phyloP scores from a whole-genome alignment of 2,329 filamentous ascomycete species.

The Fusarium udum region DNA sequence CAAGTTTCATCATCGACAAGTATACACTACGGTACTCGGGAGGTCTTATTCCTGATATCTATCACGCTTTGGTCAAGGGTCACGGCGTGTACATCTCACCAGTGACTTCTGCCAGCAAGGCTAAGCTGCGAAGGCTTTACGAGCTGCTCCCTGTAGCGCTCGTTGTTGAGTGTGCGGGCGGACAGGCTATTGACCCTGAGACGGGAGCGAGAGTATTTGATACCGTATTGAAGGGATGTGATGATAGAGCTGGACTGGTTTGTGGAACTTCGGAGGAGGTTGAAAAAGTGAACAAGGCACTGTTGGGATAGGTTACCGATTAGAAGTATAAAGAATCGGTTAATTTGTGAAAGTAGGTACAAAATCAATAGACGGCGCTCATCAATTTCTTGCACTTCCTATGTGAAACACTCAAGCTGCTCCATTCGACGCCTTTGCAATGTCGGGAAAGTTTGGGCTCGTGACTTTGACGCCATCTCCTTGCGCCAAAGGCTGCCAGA shows the following conservation, averaged over 20 bases:
- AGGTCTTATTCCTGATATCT: conserved; percentile 69
- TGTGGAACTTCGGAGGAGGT: conserved; percentile 63
- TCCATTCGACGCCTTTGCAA: neutral
- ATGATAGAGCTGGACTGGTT: conserved; percentile 61
- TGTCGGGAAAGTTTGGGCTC: conserved; percentile 19
- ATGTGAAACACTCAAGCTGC: neutral
- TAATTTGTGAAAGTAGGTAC: too few relatives aligned
- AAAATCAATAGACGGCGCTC: neutral
- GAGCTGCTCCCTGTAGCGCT: conserved; percentile 69
- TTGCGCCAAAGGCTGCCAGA: conserved; percentile 23
- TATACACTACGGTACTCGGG: conserved; percentile 71
- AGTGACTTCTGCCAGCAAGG: conserved; percentile 59
- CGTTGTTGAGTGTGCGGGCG: conserved; percentile 68
- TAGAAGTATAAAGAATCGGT: neutral
- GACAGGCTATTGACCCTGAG: conserved; percentile 61
- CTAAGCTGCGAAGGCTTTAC: conserved; percentile 68
- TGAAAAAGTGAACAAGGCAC: conserved; percentile 45
- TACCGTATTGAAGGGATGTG: conserved; percentile 50
- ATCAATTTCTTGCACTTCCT: accelerated
- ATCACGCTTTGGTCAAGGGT: conserved; percentile 67
- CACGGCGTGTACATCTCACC: conserved; percentile 70
- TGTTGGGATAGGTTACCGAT: neutral
- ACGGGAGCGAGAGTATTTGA: conserved; percentile 55
- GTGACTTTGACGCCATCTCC: conserved; percentile 14
- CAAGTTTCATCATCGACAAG: conserved; percentile 58